phyloP scores from a whole-genome alignment of 2,329 filamentous ascomycete species.

The Sporothrix variecibatus region DNA sequence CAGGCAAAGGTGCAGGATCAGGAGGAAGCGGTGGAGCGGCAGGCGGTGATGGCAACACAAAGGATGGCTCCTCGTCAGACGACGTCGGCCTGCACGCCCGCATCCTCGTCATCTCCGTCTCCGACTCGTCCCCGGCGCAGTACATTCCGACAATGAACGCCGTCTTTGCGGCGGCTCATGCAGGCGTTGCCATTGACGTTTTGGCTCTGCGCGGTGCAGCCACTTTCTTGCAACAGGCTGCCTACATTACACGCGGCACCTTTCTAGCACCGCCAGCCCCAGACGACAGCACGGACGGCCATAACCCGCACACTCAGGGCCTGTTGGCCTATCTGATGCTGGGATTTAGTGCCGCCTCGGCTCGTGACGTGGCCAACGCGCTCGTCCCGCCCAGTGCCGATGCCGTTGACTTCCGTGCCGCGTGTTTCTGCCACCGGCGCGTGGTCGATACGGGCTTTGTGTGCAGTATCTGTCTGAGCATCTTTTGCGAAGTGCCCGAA shows the following conservation, averaged over 20 bases:
- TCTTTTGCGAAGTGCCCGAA: slow-evolving; percentile 71
- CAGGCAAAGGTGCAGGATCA: slow-evolving; percentile 24
- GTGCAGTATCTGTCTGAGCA: slow-evolving; percentile 93
- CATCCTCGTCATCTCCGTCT: slow-evolving; percentile 88
- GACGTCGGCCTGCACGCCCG: slow-evolving; percentile 66
- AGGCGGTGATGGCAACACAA: slow-evolving; percentile 24
- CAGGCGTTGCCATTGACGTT: slow-evolving; percentile 88
- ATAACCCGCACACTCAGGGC: slow-evolving; percentile 60
- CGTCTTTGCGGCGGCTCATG: slow-evolving; percentile 90
- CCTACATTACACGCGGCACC: slow-evolving; percentile 61
- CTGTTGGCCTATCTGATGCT: slow-evolving; percentile 94
- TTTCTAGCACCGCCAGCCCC: slow-evolving; percentile 48
- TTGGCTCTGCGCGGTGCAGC: slow-evolving; percentile 82
- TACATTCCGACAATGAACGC: slow-evolving; percentile 99
- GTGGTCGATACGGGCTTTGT: slow-evolving; percentile 94
- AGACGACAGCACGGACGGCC: slow-evolving; percentile 47
- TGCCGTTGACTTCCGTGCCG: slow-evolving; percentile 93
- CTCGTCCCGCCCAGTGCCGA: slow-evolving; percentile 79
- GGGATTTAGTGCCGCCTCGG: slow-evolving; percentile 60
- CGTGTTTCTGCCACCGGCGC: slow-evolving; percentile 92
- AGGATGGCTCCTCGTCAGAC: slow-evolving; percentile 30
- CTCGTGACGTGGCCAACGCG: slow-evolving; percentile 33
- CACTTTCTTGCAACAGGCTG: slow-evolving; percentile 91
- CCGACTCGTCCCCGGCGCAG: slow-evolving; percentile 78
- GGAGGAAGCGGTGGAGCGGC: slow-evolving; percentile 41